A percentile compares a stretch with the other conserved stretches of the same genome.
Conservation (phyloP, 2,329 filamentous ascomycete genomes). For the Nakataea oryzae region DNA sequence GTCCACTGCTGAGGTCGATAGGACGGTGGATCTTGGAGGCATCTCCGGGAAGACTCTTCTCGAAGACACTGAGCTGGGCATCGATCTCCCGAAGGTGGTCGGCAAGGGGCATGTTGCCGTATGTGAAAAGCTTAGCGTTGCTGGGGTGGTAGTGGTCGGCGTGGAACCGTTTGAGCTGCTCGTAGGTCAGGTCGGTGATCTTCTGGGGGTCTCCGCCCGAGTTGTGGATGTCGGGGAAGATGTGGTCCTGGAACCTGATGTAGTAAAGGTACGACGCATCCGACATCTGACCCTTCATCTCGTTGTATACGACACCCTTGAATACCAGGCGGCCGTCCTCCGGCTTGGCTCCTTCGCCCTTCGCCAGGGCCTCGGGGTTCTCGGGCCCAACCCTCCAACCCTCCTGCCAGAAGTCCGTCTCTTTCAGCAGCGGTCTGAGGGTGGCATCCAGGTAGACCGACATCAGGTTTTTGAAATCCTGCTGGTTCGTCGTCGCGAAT, state of each 20-base stretch:
- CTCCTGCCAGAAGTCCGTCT: conserved; percentile 90
- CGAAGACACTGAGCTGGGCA: conserved; percentile 62
- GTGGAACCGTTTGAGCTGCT: conserved; percentile 81
- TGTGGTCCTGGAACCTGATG: conserved; percentile 87
- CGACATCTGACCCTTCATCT: conserved; percentile 99
- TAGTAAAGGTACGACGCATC: conserved; percentile 95
- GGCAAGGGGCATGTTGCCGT: conserved; percentile 79
- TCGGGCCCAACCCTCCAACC: conserved; percentile 94
- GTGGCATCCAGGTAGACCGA: conserved; percentile 96
- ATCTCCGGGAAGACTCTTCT: conserved; percentile 32
- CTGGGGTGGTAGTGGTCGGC: conserved; percentile 92
- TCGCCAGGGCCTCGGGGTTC: conserved; percentile 56
- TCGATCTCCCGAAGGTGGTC: conserved; percentile 76
- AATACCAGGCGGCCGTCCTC: conserved; percentile 70
- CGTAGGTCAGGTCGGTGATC: conserved; percentile 90
- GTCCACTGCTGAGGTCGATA: conserved; percentile 56
- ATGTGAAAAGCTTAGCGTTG: conserved; percentile 92
- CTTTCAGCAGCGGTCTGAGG: conserved; percentile 76
- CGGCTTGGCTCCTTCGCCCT: conserved; percentile 28
- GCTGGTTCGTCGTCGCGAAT: conserved; percentile 90
- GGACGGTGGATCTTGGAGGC: conserved; percentile 70
- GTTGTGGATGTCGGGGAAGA: conserved; percentile 91
- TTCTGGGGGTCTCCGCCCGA: conserved; percentile 93
- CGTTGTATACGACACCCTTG: conserved; percentile 97
- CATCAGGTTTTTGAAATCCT: conserved; percentile 93